Evolutionary conservation across 2,329 filamentous ascomycete genomes (phyloP).

Genomic region (Apiospora koreana): DNA sequence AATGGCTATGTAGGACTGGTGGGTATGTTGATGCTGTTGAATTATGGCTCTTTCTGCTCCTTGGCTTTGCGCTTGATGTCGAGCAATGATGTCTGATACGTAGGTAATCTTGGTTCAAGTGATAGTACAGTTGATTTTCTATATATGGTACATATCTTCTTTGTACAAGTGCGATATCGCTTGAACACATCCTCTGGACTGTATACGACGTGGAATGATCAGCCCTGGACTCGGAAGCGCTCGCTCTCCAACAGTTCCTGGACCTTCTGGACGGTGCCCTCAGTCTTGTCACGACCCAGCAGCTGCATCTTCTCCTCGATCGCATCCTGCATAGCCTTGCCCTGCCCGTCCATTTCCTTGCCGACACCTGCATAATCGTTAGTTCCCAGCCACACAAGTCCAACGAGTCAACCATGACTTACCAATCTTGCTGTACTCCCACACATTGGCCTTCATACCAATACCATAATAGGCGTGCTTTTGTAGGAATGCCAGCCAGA

Average conservation of each 20-base stretch:
- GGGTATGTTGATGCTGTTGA: too few relatives aligned
- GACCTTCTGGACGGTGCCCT: constrained; percentile 55
- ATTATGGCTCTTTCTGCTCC: not conserved
- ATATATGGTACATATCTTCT: constrained; percentile 10
- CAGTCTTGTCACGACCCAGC: constrained; percentile 52
- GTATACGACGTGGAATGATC: not conserved
- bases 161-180: constrained; percentile 5
- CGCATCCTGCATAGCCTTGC: constrained; percentile 37
- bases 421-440: constrained; percentile 80
- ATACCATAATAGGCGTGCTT: constrained; percentile 96
- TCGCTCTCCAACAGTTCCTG: constrained; percentile 58
- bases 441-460: constrained; percentile 98
- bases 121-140: constrained; percentile 4
- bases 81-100: not conserved
- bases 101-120: not conserved
- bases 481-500: constrained; percentile 89
- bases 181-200: constrained; percentile 29
- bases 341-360: constrained; percentile 47
- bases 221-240: constrained; percentile 37
- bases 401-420: constrained; percentile 27
- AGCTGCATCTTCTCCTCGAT: constrained; percentile 54
- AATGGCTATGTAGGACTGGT: too few relatives aligned
- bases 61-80: not conserved
- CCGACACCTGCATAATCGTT: constrained; percentile 43
- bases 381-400: not conserved